Conservation (phyloP, 2,329 filamentous ascomycete species). For the Shiraia sp. region DNA sequence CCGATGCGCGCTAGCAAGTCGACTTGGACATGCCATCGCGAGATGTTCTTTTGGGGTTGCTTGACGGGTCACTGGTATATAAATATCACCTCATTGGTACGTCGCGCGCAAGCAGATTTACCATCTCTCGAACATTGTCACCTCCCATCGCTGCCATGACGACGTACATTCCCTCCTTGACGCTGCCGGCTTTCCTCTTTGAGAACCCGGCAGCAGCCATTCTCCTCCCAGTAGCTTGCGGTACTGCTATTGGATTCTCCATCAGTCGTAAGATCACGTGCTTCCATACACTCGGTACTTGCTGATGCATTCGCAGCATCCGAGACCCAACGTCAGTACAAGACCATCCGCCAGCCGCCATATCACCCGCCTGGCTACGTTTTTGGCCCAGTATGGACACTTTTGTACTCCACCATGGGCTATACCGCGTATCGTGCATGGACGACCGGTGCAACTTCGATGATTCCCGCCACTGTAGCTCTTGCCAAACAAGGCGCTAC, state of each 20-base stretch:
- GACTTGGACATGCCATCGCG: background rate
- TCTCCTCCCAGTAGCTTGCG: slow-evolving; percentile 73
- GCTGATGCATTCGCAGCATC: slow-evolving; percentile 13
- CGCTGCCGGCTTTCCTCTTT: slow-evolving; percentile 73
- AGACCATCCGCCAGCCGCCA: slow-evolving; percentile 68
- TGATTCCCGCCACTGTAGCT: slow-evolving; percentile 52
- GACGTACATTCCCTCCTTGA: slow-evolving; percentile 76
- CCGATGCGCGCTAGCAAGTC: background rate
- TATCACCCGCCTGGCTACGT: slow-evolving; percentile 60
- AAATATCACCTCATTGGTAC: background rate
- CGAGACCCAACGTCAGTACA: slow-evolving; percentile 62
- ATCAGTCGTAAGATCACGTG: slow-evolving; percentile 60
- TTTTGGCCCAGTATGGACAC: slow-evolving; percentile 63
- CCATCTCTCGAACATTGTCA: background rate
- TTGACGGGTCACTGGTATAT: too few species aligned
- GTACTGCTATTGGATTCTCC: slow-evolving; percentile 72
- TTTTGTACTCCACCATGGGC: slow-evolving; percentile 73
- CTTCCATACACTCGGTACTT: background rate
- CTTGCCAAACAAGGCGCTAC: slow-evolving; percentile 71
- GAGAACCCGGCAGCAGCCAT: slow-evolving; percentile 72
- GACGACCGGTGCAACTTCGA: slow-evolving; percentile 63
- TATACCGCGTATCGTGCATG: slow-evolving; percentile 84
- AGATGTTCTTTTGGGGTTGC: too few species aligned
- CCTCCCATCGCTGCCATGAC: slow-evolving; percentile 63
- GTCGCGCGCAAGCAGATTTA: too few species aligned